These are phyloP conservation scores for Coniella vitis DNA, from an alignment of 2,329 filamentous ascomycete genomes.

Conservation along the genomic window DNA sequence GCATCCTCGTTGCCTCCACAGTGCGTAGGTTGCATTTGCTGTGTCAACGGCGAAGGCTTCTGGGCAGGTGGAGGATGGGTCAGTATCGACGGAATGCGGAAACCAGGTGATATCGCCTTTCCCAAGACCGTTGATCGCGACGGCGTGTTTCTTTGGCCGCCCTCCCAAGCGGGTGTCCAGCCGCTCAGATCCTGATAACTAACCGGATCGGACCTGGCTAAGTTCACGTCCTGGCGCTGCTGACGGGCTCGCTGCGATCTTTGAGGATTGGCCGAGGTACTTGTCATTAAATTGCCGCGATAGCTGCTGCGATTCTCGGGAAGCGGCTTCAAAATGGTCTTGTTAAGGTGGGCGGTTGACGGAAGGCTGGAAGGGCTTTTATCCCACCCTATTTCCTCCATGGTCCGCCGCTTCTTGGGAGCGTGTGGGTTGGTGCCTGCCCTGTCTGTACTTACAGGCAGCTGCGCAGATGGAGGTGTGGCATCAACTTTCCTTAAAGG, in stretches of 20 bases:
- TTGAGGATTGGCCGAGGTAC: constrained; percentile 1
- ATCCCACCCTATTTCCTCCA: not conserved
- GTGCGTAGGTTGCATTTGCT: not conserved
- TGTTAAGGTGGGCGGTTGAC: not conserved
- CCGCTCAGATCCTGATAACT: not conserved
- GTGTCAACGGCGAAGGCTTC: not conserved
- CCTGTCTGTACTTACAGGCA: constrained; percentile 13
- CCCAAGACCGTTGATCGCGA: not conserved
- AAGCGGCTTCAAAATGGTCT: not conserved
- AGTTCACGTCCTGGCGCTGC: not conserved
- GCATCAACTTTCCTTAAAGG: constrained; percentile 12
- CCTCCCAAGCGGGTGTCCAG: constrained; percentile 9
- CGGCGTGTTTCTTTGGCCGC: not conserved
- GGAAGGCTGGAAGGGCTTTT: not conserved
- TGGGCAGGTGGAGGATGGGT: not conserved
- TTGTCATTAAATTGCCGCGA: not conserved
- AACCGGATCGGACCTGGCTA: not conserved
- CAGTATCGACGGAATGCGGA: not conserved
- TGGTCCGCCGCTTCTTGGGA: not conserved
- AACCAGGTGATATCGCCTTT: not conserved
- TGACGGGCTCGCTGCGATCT: not conserved
- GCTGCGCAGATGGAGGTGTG: constrained; percentile 28
- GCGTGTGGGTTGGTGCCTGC: not conserved
- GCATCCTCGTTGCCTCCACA: not conserved
- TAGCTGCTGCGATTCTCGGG: not conserved